Base-by-base conservation (phyloP, 2,329 filamentous ascomycete genomes). In the Phyllosticta paracitricarpa region DNA sequence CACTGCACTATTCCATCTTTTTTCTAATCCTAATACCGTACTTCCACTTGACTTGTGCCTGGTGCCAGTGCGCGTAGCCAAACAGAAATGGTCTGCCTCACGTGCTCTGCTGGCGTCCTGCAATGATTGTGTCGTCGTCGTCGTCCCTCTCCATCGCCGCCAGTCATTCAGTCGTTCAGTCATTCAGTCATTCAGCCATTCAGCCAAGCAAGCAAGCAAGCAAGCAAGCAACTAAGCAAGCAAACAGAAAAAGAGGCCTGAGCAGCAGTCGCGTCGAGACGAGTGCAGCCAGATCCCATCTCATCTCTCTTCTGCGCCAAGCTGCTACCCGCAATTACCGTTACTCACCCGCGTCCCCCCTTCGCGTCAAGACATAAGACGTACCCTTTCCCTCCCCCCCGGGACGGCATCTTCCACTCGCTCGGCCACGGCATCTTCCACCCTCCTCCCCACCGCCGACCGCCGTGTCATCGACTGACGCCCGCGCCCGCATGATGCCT, bases 401-500 rank as follows among this genome's bases (percentile, higher is more conserved):
- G 51, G 54, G 48, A 55, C 59, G 59, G 59, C 59, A 61, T 61
- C 55, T 61, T 57, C 59, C 59, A 61, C 54, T 57, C 55, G 52
- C 52, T 30, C 28, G 54, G 54, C 48, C 57, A 56, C 61, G 61
- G 61, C 61, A 62, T 62, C 61, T 58, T 62, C 61, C 61, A 58
- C 25, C 56, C 53, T 56, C 52, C 61, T 54, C 59, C 59, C 59
- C 24, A 26, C 52, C 52, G 24, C 26, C 26, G 52, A 61, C 59
- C 57, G 59, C 58, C 53, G 53, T 61, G 58, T 54, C 55, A 61
- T 54, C 56, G 58, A 54, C 60, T 57, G 56, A 62, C 61, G 56
- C 57, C 35, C 54, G 56, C 61, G 61, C 61, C 56, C 61, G 54
- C 56, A 63, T 59, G 57, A 60, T 59, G 61, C 57, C 53, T 61